These are phyloP conservation scores for Phytophthora capsici DNA, from an alignment of 352 stramenopile species.

Conservation along the genomic window DNA sequence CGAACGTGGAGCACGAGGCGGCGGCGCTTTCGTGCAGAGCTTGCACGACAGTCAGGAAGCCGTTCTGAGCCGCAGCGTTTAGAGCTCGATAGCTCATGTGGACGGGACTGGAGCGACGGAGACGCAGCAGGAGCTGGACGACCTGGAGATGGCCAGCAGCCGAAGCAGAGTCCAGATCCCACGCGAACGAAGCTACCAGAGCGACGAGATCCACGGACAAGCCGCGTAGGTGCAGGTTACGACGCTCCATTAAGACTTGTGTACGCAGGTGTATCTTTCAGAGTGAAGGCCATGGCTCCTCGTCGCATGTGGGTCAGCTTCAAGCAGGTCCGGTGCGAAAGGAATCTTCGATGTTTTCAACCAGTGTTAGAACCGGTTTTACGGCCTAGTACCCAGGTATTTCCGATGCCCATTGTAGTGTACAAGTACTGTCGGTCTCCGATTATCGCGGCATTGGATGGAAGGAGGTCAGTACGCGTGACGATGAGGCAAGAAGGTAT, in stretches of 20 bases:
- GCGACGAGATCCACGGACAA: constrained; percentile 35
- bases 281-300: constrained; percentile 17
- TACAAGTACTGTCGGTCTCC: background rate
- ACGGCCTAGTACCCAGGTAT: too few relatives aligned
- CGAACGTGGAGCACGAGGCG: constrained; percentile 29
- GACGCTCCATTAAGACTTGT: constrained; percentile 17
- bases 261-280: constrained; percentile 12
- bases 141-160: constrained; percentile 31
- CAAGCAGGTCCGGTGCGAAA: constrained; percentile 16
- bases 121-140: constrained; percentile 28
- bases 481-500: background rate
- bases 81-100: constrained; percentile 25
- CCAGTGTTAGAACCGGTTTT: background rate
- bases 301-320: constrained; percentile 31
- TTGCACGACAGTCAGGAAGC: constrained; percentile 27
- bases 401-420: too few relatives aligned
- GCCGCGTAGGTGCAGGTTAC: background rate
- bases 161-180: constrained; percentile 36
- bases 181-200: constrained; percentile 41
- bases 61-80: constrained; percentile 29
- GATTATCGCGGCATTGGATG: background rate
- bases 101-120: constrained; percentile 8
- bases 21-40: constrained; percentile 16
- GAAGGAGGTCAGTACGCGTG: constrained; percentile 1
- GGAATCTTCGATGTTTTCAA: constrained; percentile 18